Evolutionary conservation across 164 flowering plant genomes (phyloP), one percentile per base, ranked within the genome.

Genomic region (Litsea cubeba): DNA sequence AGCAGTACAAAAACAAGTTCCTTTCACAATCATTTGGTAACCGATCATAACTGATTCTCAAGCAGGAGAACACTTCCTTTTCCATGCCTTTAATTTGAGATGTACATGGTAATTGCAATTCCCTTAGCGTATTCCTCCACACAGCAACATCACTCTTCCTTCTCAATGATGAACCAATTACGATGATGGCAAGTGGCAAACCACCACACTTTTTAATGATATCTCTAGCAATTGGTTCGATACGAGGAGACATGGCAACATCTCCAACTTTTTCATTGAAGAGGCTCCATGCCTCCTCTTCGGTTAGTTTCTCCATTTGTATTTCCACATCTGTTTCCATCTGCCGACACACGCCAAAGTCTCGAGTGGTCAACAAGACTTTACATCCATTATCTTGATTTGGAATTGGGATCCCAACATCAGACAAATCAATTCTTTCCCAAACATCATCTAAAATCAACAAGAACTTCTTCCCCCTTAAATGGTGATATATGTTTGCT

Each of bases 401-500:
- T 1, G 71, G 70, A 3, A 1, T 3, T 49, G 78, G 78, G n/a
- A 71, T 65, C 50, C 74, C 70, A 18, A 71, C 49, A 7, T 25
- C 35, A 17, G 51, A 50, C 51, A 76, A 35, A 62, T 54, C 15
- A 2, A 76, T 51, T 1, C 12, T 12, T 10, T 18, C 32, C 69
- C 74, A 63, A 18, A 71, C 11, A 50, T 76, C 78, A 65, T 76
- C 74, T 32, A 70, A 23, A 49, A 76, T 30, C 23, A 71, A n/a
- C 12, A 76, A 20, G 18, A 70, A 26, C 74, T 51, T 76, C 63
- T 51, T 70, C 49, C 70, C 50, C 69, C 3, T 57, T 22, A 70
- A 70, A 22, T 57, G 17, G 10, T 23, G 22, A 28, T 12, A 75
- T 5, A 70, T 17, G 15, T 49, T 22, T 4, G 65, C 40, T 32